A percentile compares a stretch with the other conserved stretches of the same genome.
Conservation (phyloP, 768 basidiomycete species). For the Tylopilus felleus region DNA sequence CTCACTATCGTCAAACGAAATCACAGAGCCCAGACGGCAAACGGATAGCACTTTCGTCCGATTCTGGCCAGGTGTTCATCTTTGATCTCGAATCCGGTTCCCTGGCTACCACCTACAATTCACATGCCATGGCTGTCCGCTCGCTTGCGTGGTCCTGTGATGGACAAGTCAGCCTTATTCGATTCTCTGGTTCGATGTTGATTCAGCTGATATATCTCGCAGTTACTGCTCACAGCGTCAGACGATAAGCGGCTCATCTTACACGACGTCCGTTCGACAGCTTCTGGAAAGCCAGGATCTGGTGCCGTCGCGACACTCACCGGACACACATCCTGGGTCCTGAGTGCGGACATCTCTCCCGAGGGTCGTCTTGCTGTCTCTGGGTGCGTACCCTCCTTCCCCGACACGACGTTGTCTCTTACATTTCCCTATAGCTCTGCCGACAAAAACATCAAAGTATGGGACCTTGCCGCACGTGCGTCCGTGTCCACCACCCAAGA, state of each 20-base stretch:
- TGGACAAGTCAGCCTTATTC: conserved; percentile 58
- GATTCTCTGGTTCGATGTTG: neutral
- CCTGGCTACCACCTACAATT: conserved; percentile 69
- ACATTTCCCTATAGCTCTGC: conserved; percentile 53
- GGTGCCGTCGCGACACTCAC: conserved; percentile 82
- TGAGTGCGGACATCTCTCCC: conserved; percentile 77
- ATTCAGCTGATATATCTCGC: neutral
- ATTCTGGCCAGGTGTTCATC: conserved; percentile 84
- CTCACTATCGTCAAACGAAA: conserved; percentile 2
- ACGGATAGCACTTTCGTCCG: conserved; percentile 76
- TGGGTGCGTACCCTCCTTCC: conserved; percentile 50
- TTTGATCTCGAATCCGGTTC: conserved; percentile 73
- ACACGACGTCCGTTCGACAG: conserved; percentile 80
- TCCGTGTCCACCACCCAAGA: conserved; percentile 78
- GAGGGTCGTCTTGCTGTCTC: conserved; percentile 78
- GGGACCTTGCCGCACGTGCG: conserved; percentile 75
- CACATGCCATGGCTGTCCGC: conserved; percentile 88
- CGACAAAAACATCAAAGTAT: conserved; percentile 82
- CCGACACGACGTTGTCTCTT: neutral
- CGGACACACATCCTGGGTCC: conserved; percentile 90
- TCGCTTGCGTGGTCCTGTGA: conserved; percentile 88
- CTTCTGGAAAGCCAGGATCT: conserved; percentile 55
- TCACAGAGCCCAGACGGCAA: conserved; percentile 84
- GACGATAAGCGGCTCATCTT: conserved; percentile 90
- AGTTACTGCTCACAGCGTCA: conserved; percentile 87